Evolutionary conservation across 305 asterid genomes (phyloP).

Genomic region (Fraxinus platypoda): DNA sequence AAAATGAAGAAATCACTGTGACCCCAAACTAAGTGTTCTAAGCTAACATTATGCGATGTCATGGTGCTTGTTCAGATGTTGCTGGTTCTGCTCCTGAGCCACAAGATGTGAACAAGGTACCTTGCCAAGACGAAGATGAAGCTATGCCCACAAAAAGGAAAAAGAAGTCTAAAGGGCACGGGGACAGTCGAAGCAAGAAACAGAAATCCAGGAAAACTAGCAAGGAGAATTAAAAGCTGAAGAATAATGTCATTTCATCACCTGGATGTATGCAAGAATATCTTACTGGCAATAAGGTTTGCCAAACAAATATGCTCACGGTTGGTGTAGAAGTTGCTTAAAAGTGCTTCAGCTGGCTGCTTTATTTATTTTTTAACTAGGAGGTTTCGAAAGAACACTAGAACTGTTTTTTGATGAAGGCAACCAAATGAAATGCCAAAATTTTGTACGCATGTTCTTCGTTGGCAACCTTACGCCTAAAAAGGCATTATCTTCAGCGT

Average conservation of each 20-base stretch:
- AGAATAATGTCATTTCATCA: constrained; percentile 19
- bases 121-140: constrained; percentile 31
- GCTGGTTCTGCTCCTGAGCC: constrained; percentile 27
- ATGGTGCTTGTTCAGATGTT: constrained; percentile 23
- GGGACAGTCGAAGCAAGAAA: constrained; percentile 45
- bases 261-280: not conserved
- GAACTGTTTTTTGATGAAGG: not conserved
- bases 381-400: not conserved
- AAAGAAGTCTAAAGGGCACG: constrained; percentile 33
- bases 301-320: not conserved
- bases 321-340: not conserved
- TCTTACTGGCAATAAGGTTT: not conserved
- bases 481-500: not conserved
- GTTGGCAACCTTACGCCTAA: not conserved
- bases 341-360: not conserved
- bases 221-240: constrained; percentile 26
- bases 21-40: not conserved
- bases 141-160: constrained; percentile 41
- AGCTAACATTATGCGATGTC: not conserved
- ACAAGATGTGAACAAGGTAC: constrained; percentile 24
- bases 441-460: not conserved
- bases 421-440: not conserved
- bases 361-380: not conserved
- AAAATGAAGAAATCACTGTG: not conserved
- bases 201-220: constrained; percentile 44